Base-by-base conservation (phyloP, 2,329 filamentous ascomycete species). In the Epichloe brachyelytri region DNA sequence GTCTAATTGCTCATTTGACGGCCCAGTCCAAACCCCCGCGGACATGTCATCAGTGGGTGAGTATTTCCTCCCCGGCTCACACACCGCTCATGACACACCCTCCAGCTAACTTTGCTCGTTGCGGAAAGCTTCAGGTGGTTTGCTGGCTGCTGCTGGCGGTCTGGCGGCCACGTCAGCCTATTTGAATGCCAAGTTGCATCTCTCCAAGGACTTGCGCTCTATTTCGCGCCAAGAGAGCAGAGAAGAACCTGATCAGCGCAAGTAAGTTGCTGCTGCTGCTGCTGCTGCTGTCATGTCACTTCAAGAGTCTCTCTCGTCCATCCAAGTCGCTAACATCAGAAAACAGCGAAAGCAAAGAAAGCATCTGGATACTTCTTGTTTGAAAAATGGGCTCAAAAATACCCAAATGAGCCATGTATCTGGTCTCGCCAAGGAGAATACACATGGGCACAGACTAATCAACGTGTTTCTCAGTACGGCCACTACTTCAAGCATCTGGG, bases 401-500 rank as follows among this genome's bases (percentile, higher is more conserved):
- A 49, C 15, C 33, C 48, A 10, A 36, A 49, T n/a, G 49, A 48
- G 20, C 46, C 48, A 30, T 53, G 52, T 12, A 43, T 53, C 17
- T 53, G 52, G 52, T 53, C 52, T 26, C 52, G 49, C n/a, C 36
- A 53, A 39, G 49, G 36, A 49, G 43, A 46, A 12, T 51, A 51
- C 30, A 51, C 52, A 5, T 53, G 52, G 49, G 36, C 46, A 17
- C 43, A 53, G 43, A n/a, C 52, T 14, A 47, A 49, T 10, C n/a
- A 44, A 17, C 52, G 48, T 4, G 52, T 47, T 8, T 48, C 39
- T n/a, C 52, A 53, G 15, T 53, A 53, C 36, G 52, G 52, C 14
- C 52, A 53, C 39, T 53, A 46, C 40, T 53, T 53, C 37, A 36
- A 53, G 19, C 14, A 46, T 5, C 45, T 49, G 4, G 49, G 49